phyloP scores from a whole-genome alignment of 345 rosid genomes.

The Populus deltoides region DNA sequence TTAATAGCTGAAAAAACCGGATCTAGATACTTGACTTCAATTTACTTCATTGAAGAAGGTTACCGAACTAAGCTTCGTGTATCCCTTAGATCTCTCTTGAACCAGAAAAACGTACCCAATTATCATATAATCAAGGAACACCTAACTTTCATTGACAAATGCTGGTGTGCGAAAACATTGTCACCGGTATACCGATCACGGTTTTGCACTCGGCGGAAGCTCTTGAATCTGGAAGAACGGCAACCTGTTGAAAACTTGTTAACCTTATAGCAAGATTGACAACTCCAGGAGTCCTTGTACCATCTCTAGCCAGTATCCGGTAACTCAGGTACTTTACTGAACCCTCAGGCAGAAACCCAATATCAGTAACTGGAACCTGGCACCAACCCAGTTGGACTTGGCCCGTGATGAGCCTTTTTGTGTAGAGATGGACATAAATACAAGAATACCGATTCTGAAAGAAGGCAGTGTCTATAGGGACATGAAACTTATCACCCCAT shows the following conservation, averaged over 20 bases:
- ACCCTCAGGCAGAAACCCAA: conserved; percentile 22
- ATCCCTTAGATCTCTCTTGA: too few relatives aligned
- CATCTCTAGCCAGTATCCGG: conserved; percentile 42
- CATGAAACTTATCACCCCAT: conserved; percentile 50
- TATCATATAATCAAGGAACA: too few relatives aligned
- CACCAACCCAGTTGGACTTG: conserved; percentile 46
- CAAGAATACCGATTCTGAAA: conserved; percentile 26
- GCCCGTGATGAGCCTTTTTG: conserved; percentile 36
- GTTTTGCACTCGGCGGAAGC: conserved; percentile 6
- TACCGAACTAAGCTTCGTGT: background rate
- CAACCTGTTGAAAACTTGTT: conserved; percentile 7
- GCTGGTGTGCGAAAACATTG: background rate
- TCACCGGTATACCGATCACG: conserved; percentile 39
- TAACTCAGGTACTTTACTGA: conserved; percentile 39
- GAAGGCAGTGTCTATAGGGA: conserved; percentile 30
- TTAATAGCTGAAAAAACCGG: too few relatives aligned
- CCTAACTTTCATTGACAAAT: background rate
- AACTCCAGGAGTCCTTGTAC: conserved; percentile 41
- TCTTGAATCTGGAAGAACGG: background rate
- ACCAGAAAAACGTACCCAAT: too few relatives aligned
- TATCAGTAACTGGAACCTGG: conserved; percentile 40
- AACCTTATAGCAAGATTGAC: conserved; percentile 42
- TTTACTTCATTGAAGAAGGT: background rate
- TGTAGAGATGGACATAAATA: conserved; percentile 29
- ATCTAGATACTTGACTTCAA: background rate